Evolutionary conservation across 768 basidiomycete genomes (phyloP).

Genomic region (Cubamyces lactineus): DNA sequence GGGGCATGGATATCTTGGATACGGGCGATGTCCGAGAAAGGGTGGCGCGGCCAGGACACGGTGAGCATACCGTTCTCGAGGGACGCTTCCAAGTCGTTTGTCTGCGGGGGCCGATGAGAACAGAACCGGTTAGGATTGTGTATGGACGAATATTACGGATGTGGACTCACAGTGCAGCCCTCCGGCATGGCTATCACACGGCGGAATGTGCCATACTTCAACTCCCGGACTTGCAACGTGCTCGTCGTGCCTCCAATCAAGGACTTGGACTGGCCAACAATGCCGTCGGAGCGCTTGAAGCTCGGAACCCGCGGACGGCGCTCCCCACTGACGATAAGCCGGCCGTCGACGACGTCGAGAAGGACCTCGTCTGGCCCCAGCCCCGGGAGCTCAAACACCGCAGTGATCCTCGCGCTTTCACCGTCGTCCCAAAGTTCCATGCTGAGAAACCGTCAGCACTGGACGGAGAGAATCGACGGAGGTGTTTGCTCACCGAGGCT

Average conservation of each 20-base stretch:
- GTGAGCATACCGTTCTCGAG: conserved; percentile 44
- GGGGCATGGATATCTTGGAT: too few species aligned
- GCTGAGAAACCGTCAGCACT: conserved; percentile 25
- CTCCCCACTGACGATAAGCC: conserved; percentile 41
- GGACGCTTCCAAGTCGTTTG: conserved; percentile 40
- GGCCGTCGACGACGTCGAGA: conserved; percentile 38
- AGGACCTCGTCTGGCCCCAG: conserved; percentile 38
- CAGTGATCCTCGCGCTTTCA: conserved; percentile 33
- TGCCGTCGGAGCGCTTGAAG: neutral
- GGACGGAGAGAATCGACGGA: neutral
- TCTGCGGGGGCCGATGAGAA: conserved; percentile 26
- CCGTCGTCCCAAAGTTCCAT: conserved; percentile 46
- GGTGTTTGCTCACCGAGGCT: conserved; percentile 15
- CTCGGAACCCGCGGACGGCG: conserved; percentile 24
- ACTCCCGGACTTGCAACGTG: conserved; percentile 37
- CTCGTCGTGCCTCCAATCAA: conserved; percentile 5
- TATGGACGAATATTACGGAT: neutral
- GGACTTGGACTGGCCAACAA: neutral
- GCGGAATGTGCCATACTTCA: conserved; percentile 45
- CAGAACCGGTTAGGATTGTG: conserved; percentile 3
- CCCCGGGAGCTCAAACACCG: conserved; percentile 30
- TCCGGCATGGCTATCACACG: conserved; percentile 41
- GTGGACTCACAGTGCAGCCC: conserved; percentile 38
- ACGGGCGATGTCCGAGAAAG: neutral
- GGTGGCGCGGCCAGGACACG: conserved; percentile 43